These are phyloP conservation scores for Termitomyces sp. DNA, from an alignment of 768 basidiomycete species.

Conservation along the genomic window DNA sequence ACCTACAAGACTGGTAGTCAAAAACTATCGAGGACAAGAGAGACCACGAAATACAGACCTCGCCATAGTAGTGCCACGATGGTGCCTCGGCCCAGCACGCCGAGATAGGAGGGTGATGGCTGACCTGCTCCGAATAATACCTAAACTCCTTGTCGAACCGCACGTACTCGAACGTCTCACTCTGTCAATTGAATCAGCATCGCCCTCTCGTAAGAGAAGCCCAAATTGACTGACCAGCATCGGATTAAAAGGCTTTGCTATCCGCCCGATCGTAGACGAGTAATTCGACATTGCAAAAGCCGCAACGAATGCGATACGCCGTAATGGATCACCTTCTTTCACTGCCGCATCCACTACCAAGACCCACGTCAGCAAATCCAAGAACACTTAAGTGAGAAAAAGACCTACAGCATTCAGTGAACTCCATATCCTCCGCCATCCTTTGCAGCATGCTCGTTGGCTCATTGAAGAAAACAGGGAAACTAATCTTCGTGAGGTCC, in stretches of 20 bases:
- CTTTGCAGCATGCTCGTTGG: conserved; percentile 96
- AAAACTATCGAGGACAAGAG: neutral
- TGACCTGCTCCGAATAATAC: conserved; percentile 95
- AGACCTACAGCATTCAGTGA: conserved; percentile 80
- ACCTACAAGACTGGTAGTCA: conserved; percentile 48
- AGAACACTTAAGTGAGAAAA: neutral
- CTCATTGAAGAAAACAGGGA: conserved; percentile 91
- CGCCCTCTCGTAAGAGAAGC: neutral
- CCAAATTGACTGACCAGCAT: conserved; percentile 61
- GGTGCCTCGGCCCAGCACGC: conserved; percentile 94
- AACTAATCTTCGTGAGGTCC: conserved; percentile 93
- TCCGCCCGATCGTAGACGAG: conserved; percentile 91
- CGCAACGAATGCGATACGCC: conserved; percentile 86
- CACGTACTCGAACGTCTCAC: conserved; percentile 95
- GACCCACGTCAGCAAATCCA: neutral
- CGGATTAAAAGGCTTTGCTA: conserved; percentile 96
- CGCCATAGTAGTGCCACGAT: conserved; percentile 86
- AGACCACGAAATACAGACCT: conserved; percentile 34
- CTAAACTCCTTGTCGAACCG: conserved; percentile 83
- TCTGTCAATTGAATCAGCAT: conserved; percentile 30
- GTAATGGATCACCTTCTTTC: conserved; percentile 67
- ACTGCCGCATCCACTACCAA: conserved; percentile 77
- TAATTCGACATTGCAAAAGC: conserved; percentile 99
- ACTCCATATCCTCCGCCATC: conserved; percentile 99
- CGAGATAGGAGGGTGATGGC: conserved; percentile 94